Base-by-base conservation (phyloP, 1,284 basidiomycete species). In the Irpex sp. region DNA sequence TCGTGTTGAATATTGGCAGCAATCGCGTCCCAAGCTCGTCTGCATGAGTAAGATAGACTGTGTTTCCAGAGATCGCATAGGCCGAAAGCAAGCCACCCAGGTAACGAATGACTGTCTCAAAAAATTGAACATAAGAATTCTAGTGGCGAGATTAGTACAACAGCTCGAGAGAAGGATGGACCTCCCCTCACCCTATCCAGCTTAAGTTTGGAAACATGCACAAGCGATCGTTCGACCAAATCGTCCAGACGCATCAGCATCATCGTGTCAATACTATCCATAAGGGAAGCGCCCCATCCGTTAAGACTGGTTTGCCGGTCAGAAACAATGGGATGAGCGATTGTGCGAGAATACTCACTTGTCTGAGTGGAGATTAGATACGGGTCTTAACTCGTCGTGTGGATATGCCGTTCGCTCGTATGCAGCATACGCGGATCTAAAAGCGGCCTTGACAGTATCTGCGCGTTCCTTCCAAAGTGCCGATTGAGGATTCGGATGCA, bases 251-350 rank as follows among this genome's bases (percentile, higher is more conserved):
- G 84, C 83, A 91, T 85, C 65, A 91, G 78, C 69, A 90, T 85
- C 73, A 95, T 85, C 0, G 92, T 93, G 71, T 93, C 91, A 58
- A 94, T 79, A 1, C 84, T 82, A 70, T 91, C 89, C 63, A 91
- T 82, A 57, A 92, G 82, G 0, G 89, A 88, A 0, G 92, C 84
- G 48, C 89, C 89, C 92, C 92, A 94, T 44, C 90, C 86, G 70
- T 88, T 87, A 69, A 87, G 83, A 67, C 85, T 87, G 47, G 8
- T 11, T 3, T 26, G 7, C 31, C 3, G 34, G 7, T 37, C 15
- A 40, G 31, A 11, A 21, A 61, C 7, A 62, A 63, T 52, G 56
- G 37, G n/a, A 26, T 5, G 36, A 1, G 63, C 19, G 8, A 54
- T 1, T 17, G 21, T 38, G 6, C 11, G 21, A 8, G 54, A n/a